These are phyloP conservation scores for Aspergillus kassunensis DNA, from an alignment of 495 filamentous ascomycete species.

Conservation along the genomic window DNA sequence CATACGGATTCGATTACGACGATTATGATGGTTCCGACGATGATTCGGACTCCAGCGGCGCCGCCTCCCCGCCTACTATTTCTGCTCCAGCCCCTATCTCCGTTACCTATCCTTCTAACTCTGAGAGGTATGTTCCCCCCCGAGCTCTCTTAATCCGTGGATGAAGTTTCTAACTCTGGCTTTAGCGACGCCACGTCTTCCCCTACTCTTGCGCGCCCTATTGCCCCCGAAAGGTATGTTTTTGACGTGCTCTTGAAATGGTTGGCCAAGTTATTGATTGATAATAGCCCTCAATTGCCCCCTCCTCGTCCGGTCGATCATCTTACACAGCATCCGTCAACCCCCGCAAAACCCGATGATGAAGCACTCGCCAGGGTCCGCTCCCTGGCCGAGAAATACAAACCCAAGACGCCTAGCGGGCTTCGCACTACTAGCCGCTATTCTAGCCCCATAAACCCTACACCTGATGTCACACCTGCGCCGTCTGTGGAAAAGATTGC, in stretches of 20 bases:
- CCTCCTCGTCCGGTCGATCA: slow-evolving; percentile 11
- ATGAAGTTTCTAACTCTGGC: no score
- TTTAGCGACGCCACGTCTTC: no score
- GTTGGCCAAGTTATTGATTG: not conserved
- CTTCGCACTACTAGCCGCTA: slow-evolving; percentile 39
- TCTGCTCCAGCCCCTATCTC: slow-evolving; percentile 5
- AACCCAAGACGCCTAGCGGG: slow-evolving; percentile 45
- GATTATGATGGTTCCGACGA: slow-evolving; percentile 25
- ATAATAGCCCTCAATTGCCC: slow-evolving; percentile 4
- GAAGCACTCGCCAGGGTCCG: slow-evolving; percentile 32
- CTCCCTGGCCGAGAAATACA: slow-evolving; percentile 39
- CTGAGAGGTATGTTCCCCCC: slow-evolving; percentile 6
- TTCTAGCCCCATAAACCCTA: slow-evolving; percentile 25
- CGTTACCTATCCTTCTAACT: not conserved
- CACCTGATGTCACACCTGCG: slow-evolving; percentile 15
- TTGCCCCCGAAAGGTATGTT: no score
- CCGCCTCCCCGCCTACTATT: slow-evolving; percentile 9
- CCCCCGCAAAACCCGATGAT: slow-evolving; percentile 19
- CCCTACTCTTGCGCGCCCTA: no score
- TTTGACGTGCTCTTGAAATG: no score
- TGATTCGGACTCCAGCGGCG: slow-evolving; percentile 14
- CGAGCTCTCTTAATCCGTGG: no score
- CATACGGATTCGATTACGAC: slow-evolving; percentile 26
- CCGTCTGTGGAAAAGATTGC: not conserved
- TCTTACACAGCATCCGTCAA: slow-evolving; percentile 17